Conservation (phyloP, 805 yeast species). For the Komagataella kurtzmanii region DNA sequence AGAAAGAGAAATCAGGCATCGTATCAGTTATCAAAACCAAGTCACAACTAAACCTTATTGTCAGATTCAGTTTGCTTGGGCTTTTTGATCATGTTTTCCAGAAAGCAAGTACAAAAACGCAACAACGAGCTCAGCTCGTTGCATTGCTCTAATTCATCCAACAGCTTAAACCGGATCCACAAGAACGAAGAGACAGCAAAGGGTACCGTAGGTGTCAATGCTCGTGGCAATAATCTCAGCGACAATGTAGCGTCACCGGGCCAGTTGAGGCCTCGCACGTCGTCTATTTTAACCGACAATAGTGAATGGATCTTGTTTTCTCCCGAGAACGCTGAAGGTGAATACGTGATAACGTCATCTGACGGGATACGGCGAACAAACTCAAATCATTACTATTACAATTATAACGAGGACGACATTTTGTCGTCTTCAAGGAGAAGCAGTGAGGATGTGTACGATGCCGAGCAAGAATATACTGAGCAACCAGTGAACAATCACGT, state of each 20-base stretch:
- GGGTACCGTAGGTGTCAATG: background rate
- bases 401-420: background rate
- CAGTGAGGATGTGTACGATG: slow-evolving; percentile 5
- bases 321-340: slow-evolving; percentile 6
- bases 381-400: slow-evolving; percentile 5
- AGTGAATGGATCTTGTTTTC: slow-evolving; percentile 19
- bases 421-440: slow-evolving; percentile 4
- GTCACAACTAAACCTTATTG: background rate
- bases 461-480: slow-evolving; percentile 4
- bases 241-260: background rate
- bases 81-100: background rate
- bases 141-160: background rate
- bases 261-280: background rate
- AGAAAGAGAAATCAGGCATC: background rate
- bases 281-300: slow-evolving; percentile 8
- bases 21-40: background rate
- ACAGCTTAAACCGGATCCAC: background rate
- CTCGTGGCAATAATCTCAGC: background rate
- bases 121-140: background rate
- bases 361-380: slow-evolving; percentile 5
- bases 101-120: background rate
- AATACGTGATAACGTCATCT: background rate
- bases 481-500: background rate
- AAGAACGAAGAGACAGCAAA: background rate
- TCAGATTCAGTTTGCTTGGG: background rate